phyloP scores from a whole-genome alignment of 176 grass and related monocot genomes.

The Triticum monococcum region DNA sequence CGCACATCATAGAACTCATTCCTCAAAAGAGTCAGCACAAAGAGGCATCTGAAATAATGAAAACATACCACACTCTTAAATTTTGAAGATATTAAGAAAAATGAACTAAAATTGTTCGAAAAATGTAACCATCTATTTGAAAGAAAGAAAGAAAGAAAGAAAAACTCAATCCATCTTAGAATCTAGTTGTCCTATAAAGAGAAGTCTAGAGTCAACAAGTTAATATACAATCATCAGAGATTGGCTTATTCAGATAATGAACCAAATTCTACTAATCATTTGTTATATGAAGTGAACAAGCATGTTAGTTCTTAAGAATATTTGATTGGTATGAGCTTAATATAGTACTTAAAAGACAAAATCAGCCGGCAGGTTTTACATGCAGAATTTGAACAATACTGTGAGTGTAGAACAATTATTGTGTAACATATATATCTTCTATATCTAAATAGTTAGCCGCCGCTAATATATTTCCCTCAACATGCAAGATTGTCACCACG shows the following conservation, averaged over 20 bases:
- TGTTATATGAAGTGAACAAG: not conserved
- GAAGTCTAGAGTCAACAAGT: not conserved
- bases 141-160: not conserved
- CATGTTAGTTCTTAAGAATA: not conserved
- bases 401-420: not conserved
- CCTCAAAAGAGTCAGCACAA: constrained; percentile 59
- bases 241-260: not conserved
- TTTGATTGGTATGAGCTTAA: not conserved
- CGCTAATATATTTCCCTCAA: not conserved
- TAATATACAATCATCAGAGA: not conserved
- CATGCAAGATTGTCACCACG: too few species aligned
- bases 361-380: not conserved
- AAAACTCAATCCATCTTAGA: not conserved
- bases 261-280: not conserved
- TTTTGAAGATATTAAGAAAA: not conserved
- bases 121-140: not conserved
- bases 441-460: too few species aligned
- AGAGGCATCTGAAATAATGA: constrained; percentile 57
- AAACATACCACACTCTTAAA: not conserved
- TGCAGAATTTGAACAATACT: not conserved
- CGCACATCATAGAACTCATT: constrained; percentile 61
- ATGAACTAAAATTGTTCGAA: not conserved
- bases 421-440: not conserved
- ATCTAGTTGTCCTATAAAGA: constrained; percentile 11
- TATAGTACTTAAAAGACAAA: not conserved